Evolutionary conservation across 2,329 filamentous ascomycete species (phyloP), one percentile per base, ranked within the genome.

Genomic region (Leptographium procerum): DNA sequence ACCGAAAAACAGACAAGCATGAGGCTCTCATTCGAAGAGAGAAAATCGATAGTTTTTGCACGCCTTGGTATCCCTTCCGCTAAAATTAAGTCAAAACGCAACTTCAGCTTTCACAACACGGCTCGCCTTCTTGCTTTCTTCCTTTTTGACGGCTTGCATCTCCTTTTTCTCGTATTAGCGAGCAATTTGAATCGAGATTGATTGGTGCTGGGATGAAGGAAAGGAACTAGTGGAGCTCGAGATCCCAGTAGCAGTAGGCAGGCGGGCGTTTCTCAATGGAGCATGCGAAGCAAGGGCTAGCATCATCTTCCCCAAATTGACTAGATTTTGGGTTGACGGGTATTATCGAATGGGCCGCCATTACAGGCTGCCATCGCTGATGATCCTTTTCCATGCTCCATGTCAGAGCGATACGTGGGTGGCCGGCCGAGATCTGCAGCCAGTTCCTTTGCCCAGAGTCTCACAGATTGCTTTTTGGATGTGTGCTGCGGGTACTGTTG

Each of bases 361-460:
- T 22, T 33, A 7, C 1, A 6, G 36, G n/a, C 22, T 11, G 19
- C 11, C 13, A 14, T 4, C 11, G 40, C 9, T 3, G 48, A 22
- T 28, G 36, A 3, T 11, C 14, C 24, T 16, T 34, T 48, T n/a
- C 19, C 28, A 29, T 55, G 34, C 43, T 56, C 40, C 40, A 26
- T 29, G 56, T 64, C 63, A 58, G 62, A 59, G 43, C 57, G 54
- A 54, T 56, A 45, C 13, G 62, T 61, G 1, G 63, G 61, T 6
- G 62, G 45, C 19, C 57, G 52, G 55, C 62, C 63, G 9, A 65
- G 9, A 43, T 64, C 63, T 4, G 58, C n/a, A 28, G 60, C 33
- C 8, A 63, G 56, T 43, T 62, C 56, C 60, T 62, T 64, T 34
- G 57, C 52, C 60, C 62, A 63, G 22, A 28, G 45, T 51, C 57